Base-by-base conservation (phyloP, 371 early-diverging fungal genomes). In the Apophysomyces sp. region DNA sequence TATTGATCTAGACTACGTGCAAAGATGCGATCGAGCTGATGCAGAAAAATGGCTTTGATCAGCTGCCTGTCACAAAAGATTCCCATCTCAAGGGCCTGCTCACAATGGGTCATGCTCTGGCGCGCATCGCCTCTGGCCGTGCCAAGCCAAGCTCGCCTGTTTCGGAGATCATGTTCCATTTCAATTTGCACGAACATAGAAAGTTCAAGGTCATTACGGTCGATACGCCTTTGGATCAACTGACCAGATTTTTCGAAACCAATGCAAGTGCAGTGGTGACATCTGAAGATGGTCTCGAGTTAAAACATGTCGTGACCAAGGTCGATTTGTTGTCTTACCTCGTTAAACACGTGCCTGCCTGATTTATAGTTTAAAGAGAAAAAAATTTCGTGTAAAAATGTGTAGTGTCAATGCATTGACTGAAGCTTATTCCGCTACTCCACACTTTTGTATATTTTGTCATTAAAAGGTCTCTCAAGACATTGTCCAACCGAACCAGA, bases 231-330 rank as follows among this genome's bases (percentile, higher is more conserved):
- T 80, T 98, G 62, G 91, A 88, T 16, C 82, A 84, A 41, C 77
- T 98, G 73, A 84, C 88, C 21, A 73, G 79, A 34, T 98, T 97
- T 83, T 97, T 98, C 73, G 96, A 97, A 65, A 89, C 79, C 61
- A 83, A 96, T 78, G 90, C 88, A 34, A 85, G 90, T 16, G 98
- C 94, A 28, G 80, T 96, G 32, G 92, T 98, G 16, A 98, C 98
- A 4, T 34, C 53, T 2, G 58, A 41, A 9, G 65, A 72, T 36
- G 79, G 86, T 58, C 75, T 83, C 51, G 82, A 85, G 68, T 88
- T 92, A 16, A 84, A 87, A 69, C 92, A 92, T 58, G 92, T 97
- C n/a, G 87, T 94, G 28, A 97, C 96, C 65, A 95, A 94, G 73
- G 91, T 95, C 51, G 97, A 97, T 72, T 77, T 97, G 52, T 83